A percentile compares a stretch with the other conserved stretches of the same genome.
Conservation (phyloP, 805 yeast species). For the Wickerhamomyces bovis region DNA sequence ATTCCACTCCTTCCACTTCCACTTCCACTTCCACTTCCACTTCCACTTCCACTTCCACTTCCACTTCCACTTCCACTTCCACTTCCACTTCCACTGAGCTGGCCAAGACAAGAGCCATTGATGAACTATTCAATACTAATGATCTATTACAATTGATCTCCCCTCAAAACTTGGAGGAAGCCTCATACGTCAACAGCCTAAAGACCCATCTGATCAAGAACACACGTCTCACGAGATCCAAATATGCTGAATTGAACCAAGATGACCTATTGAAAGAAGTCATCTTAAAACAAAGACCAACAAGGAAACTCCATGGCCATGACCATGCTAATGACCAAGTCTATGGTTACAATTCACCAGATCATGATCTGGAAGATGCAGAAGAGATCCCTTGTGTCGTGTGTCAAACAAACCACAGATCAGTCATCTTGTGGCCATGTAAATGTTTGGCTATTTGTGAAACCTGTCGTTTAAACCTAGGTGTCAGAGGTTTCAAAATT, state of each 20-base stretch:
- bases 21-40: not conserved
- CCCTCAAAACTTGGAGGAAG: conserved; percentile 23
- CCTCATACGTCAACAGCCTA: conserved; percentile 9
- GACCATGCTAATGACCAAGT: not conserved
- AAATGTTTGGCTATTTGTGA: conserved; percentile 86
- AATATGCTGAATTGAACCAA: conserved; percentile 26
- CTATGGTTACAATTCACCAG: not conserved
- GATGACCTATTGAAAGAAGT: conserved; percentile 27
- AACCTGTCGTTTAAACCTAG: conserved; percentile 67
- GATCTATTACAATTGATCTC: conserved; percentile 24
- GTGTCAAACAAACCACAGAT: conserved; percentile 70
- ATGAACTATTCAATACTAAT: conserved; percentile 17
- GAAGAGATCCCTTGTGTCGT: conserved; percentile 60
- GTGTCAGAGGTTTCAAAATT: conserved; percentile 62
- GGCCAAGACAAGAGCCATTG: conserved; percentile 4
- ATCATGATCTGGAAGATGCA: conserved; percentile 11
- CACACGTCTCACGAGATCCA: conserved; percentile 29
- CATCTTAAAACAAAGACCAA: conserved; percentile 22
- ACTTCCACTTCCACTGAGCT: not conserved
- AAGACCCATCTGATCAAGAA: conserved; percentile 19
- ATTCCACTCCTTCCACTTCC: too few relatives aligned
- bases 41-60: not conserved
- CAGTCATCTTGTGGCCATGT: conserved; percentile 89
- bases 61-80: not conserved
- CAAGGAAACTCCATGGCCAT: not conserved